Base-by-base conservation (phyloP, 805 yeast genomes). In the Spathaspora hagerdaliae region DNA sequence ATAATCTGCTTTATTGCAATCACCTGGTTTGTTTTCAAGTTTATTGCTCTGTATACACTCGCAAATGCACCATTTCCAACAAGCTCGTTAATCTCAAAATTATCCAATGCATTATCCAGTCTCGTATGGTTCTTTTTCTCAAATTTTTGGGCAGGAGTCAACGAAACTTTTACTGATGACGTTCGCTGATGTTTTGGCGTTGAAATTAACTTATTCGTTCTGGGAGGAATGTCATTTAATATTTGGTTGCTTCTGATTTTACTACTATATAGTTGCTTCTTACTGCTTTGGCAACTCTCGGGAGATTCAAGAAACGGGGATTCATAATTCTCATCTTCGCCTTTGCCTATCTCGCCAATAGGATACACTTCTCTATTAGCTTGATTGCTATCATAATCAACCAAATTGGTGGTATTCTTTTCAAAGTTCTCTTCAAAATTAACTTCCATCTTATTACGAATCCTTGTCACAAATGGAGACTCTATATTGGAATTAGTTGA, bases 21-120 rank as follows among this genome's bases (percentile, higher is more conserved):
- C 2, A 81, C 74, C 43, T 81, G 83, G 6, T 80, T 79, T 0
- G 91, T 85, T 44, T 69, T 71, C 48, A 75, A 64, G 55, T 89
- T 86, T 27, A 82, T 66, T 0, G 92, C 96, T 47, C 78, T 76
- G 63, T 83, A 90, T 4, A 92, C 97, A 35, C 79, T 78, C 1
- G 97, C 98, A 60, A 82, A 90, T 0, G 97, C 97, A 1, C 99
- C 99, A 48, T 79, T 79, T 2, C 98, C 99, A 2, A 94, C 71
- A 33, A 84, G 75, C 40, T 81, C 85, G 40, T 74, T 71, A 54
- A 83, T 69, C 27, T 70, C 69, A 55, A 78, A 81, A 44, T 74
- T 74, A 38, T 74, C 78, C 15, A 75, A 61, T 2, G 75, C 77
- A 52, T 66, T 67, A 31, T 56, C 47, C 60, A 66, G 58, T 42